phyloP scores from a whole-genome alignment of 495 filamentous ascomycete genomes.

The Neohortaea acidophila region DNA sequence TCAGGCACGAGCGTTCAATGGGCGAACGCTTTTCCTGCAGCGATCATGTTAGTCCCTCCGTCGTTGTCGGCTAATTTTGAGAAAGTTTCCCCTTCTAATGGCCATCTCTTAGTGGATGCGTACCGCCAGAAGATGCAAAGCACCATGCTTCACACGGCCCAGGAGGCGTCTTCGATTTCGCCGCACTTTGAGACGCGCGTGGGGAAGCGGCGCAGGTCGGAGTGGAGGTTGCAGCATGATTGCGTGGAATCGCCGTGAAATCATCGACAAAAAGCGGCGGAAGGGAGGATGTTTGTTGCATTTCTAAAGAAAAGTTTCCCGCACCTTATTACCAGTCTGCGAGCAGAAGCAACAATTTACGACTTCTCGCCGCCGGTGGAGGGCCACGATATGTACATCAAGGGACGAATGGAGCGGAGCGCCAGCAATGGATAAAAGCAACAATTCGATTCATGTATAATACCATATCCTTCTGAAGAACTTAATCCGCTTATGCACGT shows the following conservation, averaged over 20 bases:
- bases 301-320: no score
- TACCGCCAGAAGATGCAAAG: conserved; percentile 86
- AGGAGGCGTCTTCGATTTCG: conserved; percentile 53
- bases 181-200: conserved; percentile 80
- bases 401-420: no score
- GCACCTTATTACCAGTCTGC: no score
- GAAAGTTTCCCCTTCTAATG: conserved; percentile 9
- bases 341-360: no score
- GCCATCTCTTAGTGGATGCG: conserved; percentile 57
- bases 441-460: no score
- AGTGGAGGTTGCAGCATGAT: conserved; percentile 33
- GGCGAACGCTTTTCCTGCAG: conserved; percentile 76
- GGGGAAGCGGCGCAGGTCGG: conserved; percentile 72
- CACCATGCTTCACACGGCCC: conserved; percentile 57
- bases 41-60: conserved; percentile 84
- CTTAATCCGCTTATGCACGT: no score
- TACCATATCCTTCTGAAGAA: no score
- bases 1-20: conserved; percentile 75
- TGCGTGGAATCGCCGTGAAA: conserved; percentile 14
- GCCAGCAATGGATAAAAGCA: no score
- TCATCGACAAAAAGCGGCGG: no score
- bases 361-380: no score
- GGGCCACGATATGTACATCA: no score
- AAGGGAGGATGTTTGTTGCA: no score
- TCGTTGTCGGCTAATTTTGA: background rate